phyloP scores from a whole-genome alignment of 129 eudicot species.

The Chrysanthemum makinoi region DNA sequence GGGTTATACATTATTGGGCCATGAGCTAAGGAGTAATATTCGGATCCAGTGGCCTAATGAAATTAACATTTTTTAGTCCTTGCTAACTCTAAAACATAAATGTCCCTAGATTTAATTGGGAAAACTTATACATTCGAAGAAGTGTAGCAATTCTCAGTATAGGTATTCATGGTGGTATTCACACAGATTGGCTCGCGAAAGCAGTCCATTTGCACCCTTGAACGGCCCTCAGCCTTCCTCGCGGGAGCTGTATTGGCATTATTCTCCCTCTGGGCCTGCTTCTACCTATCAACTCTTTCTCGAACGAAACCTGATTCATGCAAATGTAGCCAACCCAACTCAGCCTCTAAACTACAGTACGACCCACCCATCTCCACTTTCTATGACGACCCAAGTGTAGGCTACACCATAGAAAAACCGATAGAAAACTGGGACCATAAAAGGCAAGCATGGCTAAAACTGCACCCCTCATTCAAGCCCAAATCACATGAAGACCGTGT shows the following conservation, averaged over 20 bases:
- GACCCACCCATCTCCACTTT: slow-evolving; percentile 40
- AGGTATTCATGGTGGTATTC: slow-evolving; percentile 23
- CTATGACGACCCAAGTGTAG: slow-evolving; percentile 42
- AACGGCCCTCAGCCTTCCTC: slow-evolving; percentile 37
- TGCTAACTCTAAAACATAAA: no score
- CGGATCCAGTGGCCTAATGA: no score
- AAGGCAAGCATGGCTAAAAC: slow-evolving; percentile 29
- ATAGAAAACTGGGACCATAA: slow-evolving; percentile 31
- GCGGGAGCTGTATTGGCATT: slow-evolving; percentile 35
- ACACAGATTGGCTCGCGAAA: slow-evolving; percentile 29
- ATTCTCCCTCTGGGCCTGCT: slow-evolving; percentile 22
- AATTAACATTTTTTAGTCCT: no score
- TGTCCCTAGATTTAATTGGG: no score
- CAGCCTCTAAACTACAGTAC: slow-evolving; percentile 24
- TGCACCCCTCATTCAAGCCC: slow-evolving; percentile 34
- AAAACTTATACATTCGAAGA: no score
- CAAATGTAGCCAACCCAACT: slow-evolving; percentile 21
- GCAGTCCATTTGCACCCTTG: slow-evolving; percentile 25
- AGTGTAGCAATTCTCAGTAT: no score
- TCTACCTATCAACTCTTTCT: slow-evolving; percentile 19
- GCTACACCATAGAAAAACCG: slow-evolving; percentile 27
- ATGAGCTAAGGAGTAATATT: no score
- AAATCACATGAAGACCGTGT: slow-evolving; percentile 12
- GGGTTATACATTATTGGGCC: no score
- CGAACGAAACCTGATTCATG: not conserved